Evolutionary conservation across 1,284 basidiomycete species (phyloP), one percentile per base, ranked within the genome.

Genomic region (Microbotryomycetes sp.): DNA sequence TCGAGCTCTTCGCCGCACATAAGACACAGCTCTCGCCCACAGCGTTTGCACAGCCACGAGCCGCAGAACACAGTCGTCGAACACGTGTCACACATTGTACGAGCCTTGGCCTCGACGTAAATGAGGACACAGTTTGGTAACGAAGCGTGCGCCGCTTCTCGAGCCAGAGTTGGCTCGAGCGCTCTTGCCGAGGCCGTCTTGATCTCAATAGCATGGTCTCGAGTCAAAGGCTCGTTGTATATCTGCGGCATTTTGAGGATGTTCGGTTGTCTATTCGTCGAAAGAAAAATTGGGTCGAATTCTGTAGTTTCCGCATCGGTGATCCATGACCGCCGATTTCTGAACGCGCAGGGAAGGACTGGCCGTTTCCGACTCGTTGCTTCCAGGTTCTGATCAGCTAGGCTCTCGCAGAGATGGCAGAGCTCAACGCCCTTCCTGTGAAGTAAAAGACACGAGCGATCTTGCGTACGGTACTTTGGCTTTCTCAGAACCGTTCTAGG

Each of bases 11-110:
- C 78, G 71, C 84, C 89, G 73, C 93, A 97, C 57, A 88, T 85
- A 1, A 84, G 79, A 72, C 92, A 97, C 18, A 88, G 85, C 75
- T 96, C 93, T 16, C 89, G 84, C 1, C 91, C 92, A 74, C 92
- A 97, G n/a, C 82, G 73, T 9, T 83, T 80, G 75, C 92, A 97
- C 81, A 92, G 87, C 83, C 86, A 96, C 60, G 84, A 88, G 60
- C 85, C 85, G 5, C 86, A 86, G 74, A 96, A 94, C 61, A 97
- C 84, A 16, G 89, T 91, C 3, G 90, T 91, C 77, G 88, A 86
- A 75, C 93, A 97, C 3, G 87, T 90, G 75, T 97, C 89, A 73
- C 89, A 94, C 46, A 86, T 89, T 16, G 85, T 85, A 45, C 89
- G 83, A 59, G 88, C 84, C 61, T 87, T 87, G 46, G 83, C 83